Evolutionary conservation across 2,329 filamentous ascomycete genomes (phyloP).

Genomic region (Aspergillus sp.): DNA sequence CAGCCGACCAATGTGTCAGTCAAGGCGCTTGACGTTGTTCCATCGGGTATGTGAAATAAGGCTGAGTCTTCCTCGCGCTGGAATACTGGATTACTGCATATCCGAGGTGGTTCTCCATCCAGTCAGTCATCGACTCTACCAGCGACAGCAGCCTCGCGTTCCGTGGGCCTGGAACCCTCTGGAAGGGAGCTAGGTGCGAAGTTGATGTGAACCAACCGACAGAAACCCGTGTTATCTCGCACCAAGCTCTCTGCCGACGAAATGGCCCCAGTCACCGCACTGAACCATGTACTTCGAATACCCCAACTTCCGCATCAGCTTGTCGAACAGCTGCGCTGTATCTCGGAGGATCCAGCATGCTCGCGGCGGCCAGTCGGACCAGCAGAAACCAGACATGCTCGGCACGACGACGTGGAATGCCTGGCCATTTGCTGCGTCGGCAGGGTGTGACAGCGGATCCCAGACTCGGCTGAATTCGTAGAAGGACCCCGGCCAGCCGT

Average conservation of each 20-base stretch:
- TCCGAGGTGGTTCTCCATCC: neutral
- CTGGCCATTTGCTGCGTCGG: neutral
- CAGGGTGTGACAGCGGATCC: conserved; percentile 1
- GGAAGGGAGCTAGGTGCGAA: conserved; percentile 1
- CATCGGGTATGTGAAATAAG: conserved; percentile 19
- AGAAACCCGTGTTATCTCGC: conserved; percentile 2
- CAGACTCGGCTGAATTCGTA: conserved; percentile 5
- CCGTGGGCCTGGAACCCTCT: neutral
- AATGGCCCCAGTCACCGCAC: conserved; percentile 6
- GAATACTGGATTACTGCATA: no score
- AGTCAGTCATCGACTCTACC: neutral
- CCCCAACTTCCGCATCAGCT: conserved; percentile 3
- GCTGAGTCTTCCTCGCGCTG: no score
- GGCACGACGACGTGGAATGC: conserved; percentile 6
- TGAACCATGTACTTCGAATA: conserved; percentile 5
- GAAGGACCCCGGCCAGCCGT: conserved; percentile 8
- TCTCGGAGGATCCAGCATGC: conserved; percentile 4
- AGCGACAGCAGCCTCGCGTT: neutral
- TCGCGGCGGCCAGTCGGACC: conserved; percentile 3
- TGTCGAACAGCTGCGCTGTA: conserved; percentile 3
- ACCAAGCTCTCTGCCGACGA: conserved; percentile 4
- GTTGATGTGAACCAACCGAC: conserved; percentile 3
- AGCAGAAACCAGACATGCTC: conserved; percentile 6
- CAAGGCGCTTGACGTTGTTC: conserved; percentile 41
- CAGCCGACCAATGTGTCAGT: conserved; percentile 33